Base-by-base conservation (phyloP, 1,284 basidiomycete genomes). In the Pholiota adiposa region DNA sequence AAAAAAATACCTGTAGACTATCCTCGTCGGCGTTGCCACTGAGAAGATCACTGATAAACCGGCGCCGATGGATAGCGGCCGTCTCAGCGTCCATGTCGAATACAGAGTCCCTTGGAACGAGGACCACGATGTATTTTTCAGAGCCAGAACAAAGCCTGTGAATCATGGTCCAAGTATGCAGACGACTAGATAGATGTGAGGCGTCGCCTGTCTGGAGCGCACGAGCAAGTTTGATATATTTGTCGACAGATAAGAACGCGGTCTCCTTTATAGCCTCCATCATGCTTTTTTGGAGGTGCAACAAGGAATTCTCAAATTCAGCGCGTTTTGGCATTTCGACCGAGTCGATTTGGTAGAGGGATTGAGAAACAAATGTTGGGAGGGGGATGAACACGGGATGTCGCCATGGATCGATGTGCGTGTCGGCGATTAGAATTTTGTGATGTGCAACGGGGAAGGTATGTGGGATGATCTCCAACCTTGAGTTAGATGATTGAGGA, bases 141-240 rank as follows among this genome's bases (percentile, higher is more conserved):
- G 87, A 88, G 33, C 87, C 88, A 36, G 81, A 76, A 50, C 81
- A 80, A 38, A 88, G 75, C 61, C 86, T 86, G 69, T 90, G 88
- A 64, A 82, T 80, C 25, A 75, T 71, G 21, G 79, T 69, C 87
- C 87, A 89, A 63, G 80, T 77, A 57, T 74, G 79, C 62, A 87
- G 66, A 27, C 81, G 78, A 8, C 77, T 75, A 8, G 85, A 77
- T 43, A 88, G 71, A 25, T 69, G 69, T 11, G 74, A 72, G 4
- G 67, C 61, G 56, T 80, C 74, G 23, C 77, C 77, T 52, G 75
- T 78, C 0, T 78, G 71, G 34, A 89, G 73, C 36, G 74, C 81
- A 51, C 74, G 77, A 33, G 81, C 80, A 33, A 88, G 66, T 25
- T 78, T 76, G 2, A 80, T 75, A 65, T 90, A 90, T 8, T 73